These are phyloP conservation scores for Circinella minor DNA, from an alignment of 371 early-diverging fungal species.

Conservation along the genomic window DNA sequence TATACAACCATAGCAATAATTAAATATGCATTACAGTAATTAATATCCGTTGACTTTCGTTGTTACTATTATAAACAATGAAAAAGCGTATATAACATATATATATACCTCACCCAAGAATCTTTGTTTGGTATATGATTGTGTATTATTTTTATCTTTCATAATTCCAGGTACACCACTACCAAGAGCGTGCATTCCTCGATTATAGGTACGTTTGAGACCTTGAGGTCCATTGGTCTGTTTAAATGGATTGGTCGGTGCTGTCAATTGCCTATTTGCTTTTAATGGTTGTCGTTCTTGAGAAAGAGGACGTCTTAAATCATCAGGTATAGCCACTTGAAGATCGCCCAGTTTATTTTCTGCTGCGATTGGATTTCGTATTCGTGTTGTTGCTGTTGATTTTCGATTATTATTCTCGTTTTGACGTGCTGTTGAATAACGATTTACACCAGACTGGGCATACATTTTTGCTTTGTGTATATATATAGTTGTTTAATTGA, in stretches of 20 bases:
- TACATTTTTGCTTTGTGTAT: too few species aligned
- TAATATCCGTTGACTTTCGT: not conserved
- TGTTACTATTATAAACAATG: not conserved
- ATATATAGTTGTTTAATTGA: too few species aligned
- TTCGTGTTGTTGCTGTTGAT: conserved; percentile 1
- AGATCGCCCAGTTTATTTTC: conserved; percentile 15
- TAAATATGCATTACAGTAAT: not conserved
- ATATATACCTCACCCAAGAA: conserved; percentile 32
- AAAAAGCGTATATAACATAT: not conserved
- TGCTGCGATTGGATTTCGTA: not conserved
- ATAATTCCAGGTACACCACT: conserved; percentile 22
- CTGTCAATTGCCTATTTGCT: conserved; percentile 6
- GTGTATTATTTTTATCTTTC: conserved; percentile 15
- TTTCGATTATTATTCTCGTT: not conserved
- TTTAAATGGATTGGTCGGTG: not conserved
- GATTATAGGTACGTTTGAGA: not conserved
- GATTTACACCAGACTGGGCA: too few species aligned
- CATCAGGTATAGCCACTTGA: conserved; percentile 13
- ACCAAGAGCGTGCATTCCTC: conserved; percentile 8
- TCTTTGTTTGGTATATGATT: conserved; percentile 18
- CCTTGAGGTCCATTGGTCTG: not conserved
- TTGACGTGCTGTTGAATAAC: not conserved
- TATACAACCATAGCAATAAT: conserved; percentile 20
- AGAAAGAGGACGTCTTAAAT: not conserved
- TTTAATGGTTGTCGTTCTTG: not conserved